Evolutionary conservation across 768 basidiomycete genomes (phyloP).

Genomic region (Pleurotus cornucopiae): DNA sequence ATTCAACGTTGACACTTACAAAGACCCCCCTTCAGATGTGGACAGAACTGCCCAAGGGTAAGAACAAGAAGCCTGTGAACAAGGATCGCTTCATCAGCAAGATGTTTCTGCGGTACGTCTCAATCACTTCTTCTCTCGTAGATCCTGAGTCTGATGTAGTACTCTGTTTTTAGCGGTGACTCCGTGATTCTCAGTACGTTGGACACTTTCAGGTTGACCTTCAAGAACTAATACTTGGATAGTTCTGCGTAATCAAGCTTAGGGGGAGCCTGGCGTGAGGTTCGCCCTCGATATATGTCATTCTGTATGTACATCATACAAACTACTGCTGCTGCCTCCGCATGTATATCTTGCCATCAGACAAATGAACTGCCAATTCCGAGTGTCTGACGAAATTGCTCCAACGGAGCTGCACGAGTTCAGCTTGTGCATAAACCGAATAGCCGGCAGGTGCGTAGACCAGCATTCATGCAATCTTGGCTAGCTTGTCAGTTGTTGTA

Average conservation of each 20-base stretch:
- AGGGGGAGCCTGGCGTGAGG: conserved; percentile 8
- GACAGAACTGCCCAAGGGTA: conserved; percentile 97
- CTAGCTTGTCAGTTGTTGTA: conserved; percentile 4
- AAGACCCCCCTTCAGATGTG: conserved; percentile 72
- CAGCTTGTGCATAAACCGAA: not conserved
- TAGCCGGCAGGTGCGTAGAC: not conserved
- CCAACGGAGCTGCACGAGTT: not conserved
- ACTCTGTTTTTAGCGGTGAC: conserved; percentile 63
- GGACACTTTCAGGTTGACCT: conserved; percentile 15
- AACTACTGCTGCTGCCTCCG: not conserved
- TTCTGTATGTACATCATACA: not conserved
- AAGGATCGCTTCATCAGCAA: conserved; percentile 99
- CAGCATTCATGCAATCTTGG: conserved; percentile 1
- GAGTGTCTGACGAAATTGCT: too few species aligned
- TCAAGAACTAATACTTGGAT: conserved; percentile 24
- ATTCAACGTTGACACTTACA: not conserved
- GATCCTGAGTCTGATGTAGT: conserved; percentile 9
- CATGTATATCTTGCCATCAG: too few species aligned
- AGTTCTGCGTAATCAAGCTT: conserved; percentile 79
- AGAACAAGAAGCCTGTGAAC: conserved; percentile 98
- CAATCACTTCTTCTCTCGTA: conserved; percentile 1
- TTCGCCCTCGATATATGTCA: not conserved
- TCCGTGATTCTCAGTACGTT: conserved; percentile 93
- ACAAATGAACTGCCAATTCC: too few species aligned
- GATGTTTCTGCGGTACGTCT: conserved; percentile 86